Evolutionary conservation across 1,284 basidiomycete genomes (phyloP).

Genomic region (Puccinia novopanici): DNA sequence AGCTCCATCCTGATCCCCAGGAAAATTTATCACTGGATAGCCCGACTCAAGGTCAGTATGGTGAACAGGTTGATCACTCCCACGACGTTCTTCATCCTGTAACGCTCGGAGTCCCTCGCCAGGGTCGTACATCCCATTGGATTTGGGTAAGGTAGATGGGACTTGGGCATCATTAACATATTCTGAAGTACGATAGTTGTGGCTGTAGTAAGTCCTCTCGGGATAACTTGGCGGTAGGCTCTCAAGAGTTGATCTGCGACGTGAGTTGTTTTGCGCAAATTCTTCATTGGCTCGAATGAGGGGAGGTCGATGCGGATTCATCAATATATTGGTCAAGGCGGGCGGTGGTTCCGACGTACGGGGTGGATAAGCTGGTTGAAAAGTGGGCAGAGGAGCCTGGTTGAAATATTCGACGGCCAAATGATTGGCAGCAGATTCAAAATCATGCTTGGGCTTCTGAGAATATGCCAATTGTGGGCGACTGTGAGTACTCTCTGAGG

Average conservation of each 20-base stretch:
- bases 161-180: not conserved
- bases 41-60: constrained; percentile 36
- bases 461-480: not conserved
- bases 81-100: constrained; percentile 20
- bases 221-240: constrained; percentile 29
- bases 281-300: not conserved
- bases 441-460: constrained; percentile 19
- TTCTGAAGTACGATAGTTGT: constrained; percentile 18
- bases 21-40: not conserved
- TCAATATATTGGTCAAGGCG: not conserved
- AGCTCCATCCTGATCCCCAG: not conserved
- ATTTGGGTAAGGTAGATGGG: not conserved
- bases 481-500: not conserved
- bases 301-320: not conserved
- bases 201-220: constrained; percentile 30
- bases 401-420: constrained; percentile 4
- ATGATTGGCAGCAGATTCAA: not conserved
- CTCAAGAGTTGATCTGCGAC: constrained; percentile 15
- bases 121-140: constrained; percentile 35
- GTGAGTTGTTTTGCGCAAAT: not conserved
- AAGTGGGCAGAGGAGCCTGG: not conserved
- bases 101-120: constrained; percentile 18
- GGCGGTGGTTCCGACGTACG: not conserved
- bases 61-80: not conserved
- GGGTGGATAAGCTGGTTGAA: constrained; percentile 10